Evolutionary conservation across 495 filamentous ascomycete species (phyloP).

Genomic region (Daldinia decipiens): DNA sequence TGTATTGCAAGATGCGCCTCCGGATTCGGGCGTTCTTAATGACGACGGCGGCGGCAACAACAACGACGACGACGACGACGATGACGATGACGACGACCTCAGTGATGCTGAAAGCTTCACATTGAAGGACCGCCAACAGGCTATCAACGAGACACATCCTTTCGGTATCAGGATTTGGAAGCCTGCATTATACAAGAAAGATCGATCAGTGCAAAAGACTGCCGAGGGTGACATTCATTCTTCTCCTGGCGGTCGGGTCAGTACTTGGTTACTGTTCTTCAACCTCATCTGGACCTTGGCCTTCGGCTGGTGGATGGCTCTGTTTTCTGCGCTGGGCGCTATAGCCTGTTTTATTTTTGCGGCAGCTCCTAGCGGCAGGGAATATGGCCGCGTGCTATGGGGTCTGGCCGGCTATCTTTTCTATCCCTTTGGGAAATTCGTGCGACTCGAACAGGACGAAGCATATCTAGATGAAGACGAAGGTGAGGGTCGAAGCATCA

Average conservation of each 20-base stretch:
- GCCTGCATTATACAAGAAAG: slow-evolving; percentile 97
- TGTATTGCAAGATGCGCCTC: slow-evolving; percentile 33
- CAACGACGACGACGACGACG: slow-evolving; percentile 68
- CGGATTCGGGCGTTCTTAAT: slow-evolving; percentile 53
- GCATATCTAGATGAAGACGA: slow-evolving; percentile 95
- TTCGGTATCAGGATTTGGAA: slow-evolving; percentile 99
- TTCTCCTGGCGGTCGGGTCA: slow-evolving; percentile 88
- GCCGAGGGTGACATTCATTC: slow-evolving; percentile 98
- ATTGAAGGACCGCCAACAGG: slow-evolving; percentile 92
- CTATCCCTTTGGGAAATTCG: slow-evolving; percentile 96
- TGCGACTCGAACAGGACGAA: slow-evolving; percentile 91
- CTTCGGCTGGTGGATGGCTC: slow-evolving; percentile 97
- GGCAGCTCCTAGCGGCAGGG: slow-evolving; percentile 79
- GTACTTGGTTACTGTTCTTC: slow-evolving; percentile 80
- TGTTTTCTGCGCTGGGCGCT: slow-evolving; percentile 77
- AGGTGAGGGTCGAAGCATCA: slow-evolving; percentile 98
- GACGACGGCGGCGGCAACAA: too few relatives aligned
- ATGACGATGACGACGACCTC: slow-evolving; percentile 68
- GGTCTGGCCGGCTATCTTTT: slow-evolving; percentile 87
- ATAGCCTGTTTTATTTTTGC: slow-evolving; percentile 81
- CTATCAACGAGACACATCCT: slow-evolving; percentile 98
- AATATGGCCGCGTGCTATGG: slow-evolving; percentile 86
- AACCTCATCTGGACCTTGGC: slow-evolving; percentile 90
- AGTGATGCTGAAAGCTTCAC: slow-evolving; percentile 88
- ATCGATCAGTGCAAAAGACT: slow-evolving; percentile 92